These are phyloP conservation scores for Leccinum uliginosum DNA, from an alignment of 768 basidiomycete genomes.

Conservation along the genomic window DNA sequence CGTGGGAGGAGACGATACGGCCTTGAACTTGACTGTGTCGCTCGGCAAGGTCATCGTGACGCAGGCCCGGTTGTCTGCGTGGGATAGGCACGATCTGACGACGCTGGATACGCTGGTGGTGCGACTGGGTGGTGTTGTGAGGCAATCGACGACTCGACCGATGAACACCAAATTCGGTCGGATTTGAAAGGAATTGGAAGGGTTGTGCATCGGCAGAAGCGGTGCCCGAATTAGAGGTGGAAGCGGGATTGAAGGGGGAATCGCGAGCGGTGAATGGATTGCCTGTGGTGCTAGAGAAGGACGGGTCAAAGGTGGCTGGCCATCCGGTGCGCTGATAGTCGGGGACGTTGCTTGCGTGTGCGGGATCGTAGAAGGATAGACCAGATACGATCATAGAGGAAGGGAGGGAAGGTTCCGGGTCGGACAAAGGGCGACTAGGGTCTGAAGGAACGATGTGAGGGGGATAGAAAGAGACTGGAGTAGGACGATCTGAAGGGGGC, in stretches of 20 bases:
- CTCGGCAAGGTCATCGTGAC: not conserved
- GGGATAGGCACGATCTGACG: constrained; percentile 14
- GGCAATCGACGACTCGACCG: not conserved
- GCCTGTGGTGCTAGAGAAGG: constrained; percentile 3
- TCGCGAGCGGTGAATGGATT: not conserved
- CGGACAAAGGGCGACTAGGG: not conserved
- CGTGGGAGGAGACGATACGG: not conserved
- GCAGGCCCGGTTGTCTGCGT: not conserved
- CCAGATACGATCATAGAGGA: constrained; percentile 50
- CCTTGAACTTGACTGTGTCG: not conserved
- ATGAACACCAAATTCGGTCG: not conserved
- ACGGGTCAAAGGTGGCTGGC: constrained; percentile 14
- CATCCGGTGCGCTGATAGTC: constrained; percentile 41
- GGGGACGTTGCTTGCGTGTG: constrained; percentile 30
- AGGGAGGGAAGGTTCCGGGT: not conserved
- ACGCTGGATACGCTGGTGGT: constrained; percentile 2
- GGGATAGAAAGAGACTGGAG: not conserved
- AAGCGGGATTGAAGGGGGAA: not conserved
- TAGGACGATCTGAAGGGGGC: not conserved
- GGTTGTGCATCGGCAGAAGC: not conserved
- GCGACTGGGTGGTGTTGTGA: not conserved
- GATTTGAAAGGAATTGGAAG: constrained; percentile 1
- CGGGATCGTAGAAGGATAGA: constrained; percentile 51
- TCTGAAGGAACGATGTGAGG: not conserved
- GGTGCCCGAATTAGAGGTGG: not conserved